Evolutionary conservation across 2,329 filamentous ascomycete genomes (phyloP).

Genomic region (Graphiopsis chlorocephala): DNA sequence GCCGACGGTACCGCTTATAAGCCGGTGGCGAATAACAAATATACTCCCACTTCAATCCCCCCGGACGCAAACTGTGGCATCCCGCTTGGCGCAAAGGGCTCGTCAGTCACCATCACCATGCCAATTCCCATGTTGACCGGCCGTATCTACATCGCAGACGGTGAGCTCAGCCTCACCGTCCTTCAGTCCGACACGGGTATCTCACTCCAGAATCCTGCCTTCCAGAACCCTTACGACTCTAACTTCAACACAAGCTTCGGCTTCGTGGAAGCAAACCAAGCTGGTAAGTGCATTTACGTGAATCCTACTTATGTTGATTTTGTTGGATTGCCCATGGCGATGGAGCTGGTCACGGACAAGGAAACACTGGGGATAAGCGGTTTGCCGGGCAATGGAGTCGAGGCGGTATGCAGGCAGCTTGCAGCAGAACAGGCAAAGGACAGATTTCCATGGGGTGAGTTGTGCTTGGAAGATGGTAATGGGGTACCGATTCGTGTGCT

Average conservation of each 20-base stretch:
- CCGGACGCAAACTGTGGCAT: slow-evolving; percentile 39
- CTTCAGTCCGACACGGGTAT: slow-evolving; percentile 34
- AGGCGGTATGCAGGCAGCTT: slow-evolving; percentile 52
- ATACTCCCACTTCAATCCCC: slow-evolving; percentile 32
- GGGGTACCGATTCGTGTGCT: slow-evolving; percentile 38
- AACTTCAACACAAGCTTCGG: slow-evolving; percentile 42
- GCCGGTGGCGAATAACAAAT: slow-evolving; percentile 32
- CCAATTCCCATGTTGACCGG: slow-evolving; percentile 41
- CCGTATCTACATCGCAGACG: slow-evolving; percentile 47
- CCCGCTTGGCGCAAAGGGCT: slow-evolving; percentile 34
- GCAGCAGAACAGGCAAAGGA: slow-evolving; percentile 53
- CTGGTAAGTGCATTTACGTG: slow-evolving; percentile 35
- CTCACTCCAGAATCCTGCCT: slow-evolving; percentile 48
- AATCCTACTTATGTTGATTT: slow-evolving; percentile 31
- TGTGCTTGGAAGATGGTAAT: slow-evolving; percentile 45
- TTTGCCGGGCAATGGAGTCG: slow-evolving; percentile 54
- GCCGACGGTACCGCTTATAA: slow-evolving; percentile 40
- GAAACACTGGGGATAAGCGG: slow-evolving; percentile 55
- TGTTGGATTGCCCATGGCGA: slow-evolving; percentile 43
- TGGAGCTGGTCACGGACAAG: slow-evolving; percentile 42
- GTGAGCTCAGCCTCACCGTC: slow-evolving; percentile 39
- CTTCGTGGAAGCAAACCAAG: slow-evolving; percentile 34
- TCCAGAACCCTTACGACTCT: slow-evolving; percentile 35
- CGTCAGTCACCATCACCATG: slow-evolving; percentile 38
- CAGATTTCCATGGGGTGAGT: slow-evolving; percentile 57